Base-by-base conservation (phyloP, 2,329 filamentous ascomycete genomes). In the Colletotrichum caudatum region DNA sequence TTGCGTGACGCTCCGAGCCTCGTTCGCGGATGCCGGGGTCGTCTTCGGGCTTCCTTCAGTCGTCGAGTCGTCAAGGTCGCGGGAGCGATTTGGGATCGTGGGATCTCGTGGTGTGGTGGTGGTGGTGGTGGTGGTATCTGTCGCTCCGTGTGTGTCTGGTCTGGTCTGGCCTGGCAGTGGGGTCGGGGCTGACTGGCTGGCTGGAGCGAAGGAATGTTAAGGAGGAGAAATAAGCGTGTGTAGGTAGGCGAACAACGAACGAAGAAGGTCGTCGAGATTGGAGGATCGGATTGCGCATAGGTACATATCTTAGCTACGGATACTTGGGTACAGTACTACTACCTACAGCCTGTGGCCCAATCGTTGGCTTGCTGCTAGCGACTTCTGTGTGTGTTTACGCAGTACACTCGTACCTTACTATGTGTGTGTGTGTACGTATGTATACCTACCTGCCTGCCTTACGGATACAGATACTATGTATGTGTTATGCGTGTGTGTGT, bases 221-320 rank as follows among this genome's bases (percentile, higher is more conserved):
- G 9, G 35, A 37, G 11, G 9, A 37, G 7, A 9, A 37, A 37
- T 37, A 37, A 37, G 39, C 50, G 41, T 9, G 41, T 18, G 41
- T 4, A 5, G 41, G 6, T 16, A 20, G 9, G 5, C 11, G 60
- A n/a, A 53, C 61, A 68, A 46, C 23, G 64, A 39, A 39, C 14
- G 58, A 68, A 71, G 58, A 68, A 71, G 41, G 58, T 68, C 68
- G 68, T 71, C 64, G 37, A 71, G 68, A 58, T 71, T 53, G 64
- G 1, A 46, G 64, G 1, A 46, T 41, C 39, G 5, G 64, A 60
- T 51, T 70, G 68, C 68, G 57, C 57, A 23, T 48, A 37, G 18
- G 29, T 29, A 29, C 26, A 29, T 29, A 29, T 29, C 26, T 29
- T 29, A 29, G 2, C 26, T 29, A 29, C 26, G 26, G 26, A 29